A percentile compares a stretch with the other conserved stretches of the same genome.
Conservation (phyloP, 768 basidiomycete species). For the Collybiopsis confluens region DNA sequence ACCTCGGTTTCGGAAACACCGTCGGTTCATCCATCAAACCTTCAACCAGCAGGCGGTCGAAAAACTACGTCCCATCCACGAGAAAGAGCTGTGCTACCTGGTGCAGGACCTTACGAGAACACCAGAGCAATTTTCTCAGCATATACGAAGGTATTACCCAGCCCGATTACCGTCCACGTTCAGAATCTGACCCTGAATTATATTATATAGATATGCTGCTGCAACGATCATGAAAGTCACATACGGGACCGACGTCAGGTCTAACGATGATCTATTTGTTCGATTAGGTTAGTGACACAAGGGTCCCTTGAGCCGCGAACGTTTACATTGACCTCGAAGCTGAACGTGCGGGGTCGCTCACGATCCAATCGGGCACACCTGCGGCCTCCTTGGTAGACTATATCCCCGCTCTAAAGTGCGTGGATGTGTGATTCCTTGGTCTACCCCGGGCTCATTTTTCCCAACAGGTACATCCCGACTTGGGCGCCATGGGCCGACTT, state of each 20-base stretch:
- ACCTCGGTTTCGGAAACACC: conserved; percentile 48
- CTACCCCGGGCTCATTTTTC: not conserved
- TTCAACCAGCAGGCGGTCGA: conserved; percentile 42
- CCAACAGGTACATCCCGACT: conserved; percentile 38
- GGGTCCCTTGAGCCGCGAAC: not conserved
- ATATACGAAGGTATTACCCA: conserved; percentile 37
- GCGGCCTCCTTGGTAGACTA: conserved; percentile 47
- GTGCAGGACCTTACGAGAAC: conserved; percentile 34
- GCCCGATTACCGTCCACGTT: not conserved
- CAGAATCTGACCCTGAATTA: not conserved
- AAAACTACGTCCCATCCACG: conserved; percentile 37
- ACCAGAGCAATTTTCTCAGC: conserved; percentile 36
- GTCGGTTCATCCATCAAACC: conserved; percentile 44
- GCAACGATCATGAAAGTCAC: conserved; percentile 45
- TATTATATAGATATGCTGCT: conserved; percentile 35
- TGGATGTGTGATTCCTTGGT: conserved; percentile 1
- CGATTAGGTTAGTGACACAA: conserved; percentile 29
- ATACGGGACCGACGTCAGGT: conserved; percentile 41
- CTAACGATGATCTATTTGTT: conserved; percentile 40
- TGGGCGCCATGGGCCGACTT: conserved; percentile 47
- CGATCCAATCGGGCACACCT: conserved; percentile 41
- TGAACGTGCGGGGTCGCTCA: conserved; percentile 41
- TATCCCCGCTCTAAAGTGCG: conserved; percentile 39
- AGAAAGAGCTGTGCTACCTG: conserved; percentile 36
- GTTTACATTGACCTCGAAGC: conserved; percentile 23